Base-by-base conservation (phyloP, 352 stramenopile species). In the Pythium oligandrum region DNA sequence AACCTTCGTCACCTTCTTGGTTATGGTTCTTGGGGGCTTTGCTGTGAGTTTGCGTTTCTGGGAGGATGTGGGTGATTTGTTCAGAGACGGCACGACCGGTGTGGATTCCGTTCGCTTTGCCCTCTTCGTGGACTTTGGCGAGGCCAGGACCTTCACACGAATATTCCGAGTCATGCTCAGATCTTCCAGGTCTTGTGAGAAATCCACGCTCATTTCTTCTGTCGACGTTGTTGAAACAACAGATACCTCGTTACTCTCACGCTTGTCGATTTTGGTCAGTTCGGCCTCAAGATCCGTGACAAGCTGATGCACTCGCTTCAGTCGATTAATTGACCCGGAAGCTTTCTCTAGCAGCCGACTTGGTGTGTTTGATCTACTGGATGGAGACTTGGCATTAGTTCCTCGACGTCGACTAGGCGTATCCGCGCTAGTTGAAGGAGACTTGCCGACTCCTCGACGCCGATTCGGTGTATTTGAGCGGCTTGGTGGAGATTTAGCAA, bases 261-360 rank as follows among this genome's bases (percentile, higher is more conserved):
- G 40, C n/a, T 34, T 65, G n/a, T 44, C 58, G 40, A 65, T 55
- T 43, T 65, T 65, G 52, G 57, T 53, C 11, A 66, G 52, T 12
- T 61, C 59, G 0, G 53, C 53, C 38, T 66, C 59, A 2, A 66
- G 37, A 46, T 61, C 53, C 26, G 46, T 58, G 4, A 61, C 53
- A 3, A 66, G 38, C 12, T 53, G 53, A 3, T 49, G 53, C 1
- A 45, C 59, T 39, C 53, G 53, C 44, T 61, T 66, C 0, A 58
- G 53, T 6, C 59, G 42, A 37, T 35, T 53, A 10, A 55, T 52
- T 4, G 31, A 26, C 17, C 17, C 17, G 17, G 17, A 26, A 26
- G 17, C 17, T 26, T 26, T 26, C 17, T 26, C 17, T 26, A 26
- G 17, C 17, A 26, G 17, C 17, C 17, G 17, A 26, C 17, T 0